Base-by-base conservation (phyloP, 805 yeast genomes). In the Huiozyma naganishii region DNA sequence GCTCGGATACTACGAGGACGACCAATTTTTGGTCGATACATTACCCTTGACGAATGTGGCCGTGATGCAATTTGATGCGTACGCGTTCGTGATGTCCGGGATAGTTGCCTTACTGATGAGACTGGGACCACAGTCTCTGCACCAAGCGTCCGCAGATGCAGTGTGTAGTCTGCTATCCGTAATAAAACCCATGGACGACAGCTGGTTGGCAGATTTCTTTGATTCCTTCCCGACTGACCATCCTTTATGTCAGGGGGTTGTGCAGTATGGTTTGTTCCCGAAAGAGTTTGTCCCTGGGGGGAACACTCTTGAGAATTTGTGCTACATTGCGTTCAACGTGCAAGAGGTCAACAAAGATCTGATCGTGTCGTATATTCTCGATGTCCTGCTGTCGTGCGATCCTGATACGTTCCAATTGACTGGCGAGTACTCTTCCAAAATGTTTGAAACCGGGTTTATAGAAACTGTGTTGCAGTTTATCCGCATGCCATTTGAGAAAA, bases 181-280 rank as follows among this genome's bases (percentile, higher is more conserved):
- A 32, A 10, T 32, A 32, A 10, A 10, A 32, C 34, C 34, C 34
- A 10, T 32, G 34, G 34, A 10, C n/a, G 34, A 32, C 34, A 32
- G 34, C 10, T 41, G 44, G 44, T 27, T 41, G 32, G 17, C 12
- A 13, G n/a, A 13, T n/a, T 8, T 45, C 55, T 4, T 7, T 42
- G 33, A 38, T 28, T 35, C 6, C 23, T 28, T 34, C 11, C 12
- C 27, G 13, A 41, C 45, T 7, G 27, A 38, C 9, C n/a, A 12
- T 8, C 27, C 27, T 17, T 38, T 42, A 27, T 38, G 33, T 7
- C 36, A 33, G 29, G 9, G 12, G 6, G 6, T 43, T 13, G 41
- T 43, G 11, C 27, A 39, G 12, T 39, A 34, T 28, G 27, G 35
- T 30, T 17, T 43, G 3, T 43, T 39, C 23, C 45, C 45, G 13